Evolutionary conservation across 768 basidiomycete genomes (phyloP).

Genomic region (Mycena polygramma): DNA sequence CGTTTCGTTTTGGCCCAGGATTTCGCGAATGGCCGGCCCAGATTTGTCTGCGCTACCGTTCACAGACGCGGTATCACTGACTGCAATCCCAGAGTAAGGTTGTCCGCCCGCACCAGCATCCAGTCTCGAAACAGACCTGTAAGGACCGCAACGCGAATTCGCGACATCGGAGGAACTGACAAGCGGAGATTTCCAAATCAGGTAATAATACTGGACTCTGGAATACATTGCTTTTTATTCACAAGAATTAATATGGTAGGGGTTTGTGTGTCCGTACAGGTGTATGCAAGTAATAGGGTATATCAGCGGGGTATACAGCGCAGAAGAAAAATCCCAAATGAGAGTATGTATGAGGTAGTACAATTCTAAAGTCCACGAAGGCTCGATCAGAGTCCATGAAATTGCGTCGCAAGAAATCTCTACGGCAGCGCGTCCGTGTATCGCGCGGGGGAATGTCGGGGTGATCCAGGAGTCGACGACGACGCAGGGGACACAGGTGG

Average conservation of each 20-base stretch:
- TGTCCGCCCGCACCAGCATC: not conserved
- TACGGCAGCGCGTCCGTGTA: conserved; percentile 18
- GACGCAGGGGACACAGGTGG: not conserved
- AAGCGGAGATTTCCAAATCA: conserved; percentile 7
- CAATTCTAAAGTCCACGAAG: no score
- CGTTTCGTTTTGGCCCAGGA: conserved; percentile 53
- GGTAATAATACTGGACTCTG: not conserved
- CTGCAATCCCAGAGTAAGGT: conserved; percentile 48
- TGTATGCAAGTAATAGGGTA: not conserved
- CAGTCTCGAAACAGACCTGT: conserved; percentile 36
- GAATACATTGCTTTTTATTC: not conserved
- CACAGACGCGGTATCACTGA: conserved; percentile 79
- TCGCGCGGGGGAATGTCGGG: not conserved
- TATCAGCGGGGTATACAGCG: not conserved
- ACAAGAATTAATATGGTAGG: not conserved
- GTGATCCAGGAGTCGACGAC: not conserved
- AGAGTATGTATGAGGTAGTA: not conserved
- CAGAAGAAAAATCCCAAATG: not conserved
- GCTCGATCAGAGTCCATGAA: not conserved
- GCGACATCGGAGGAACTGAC: conserved; percentile 21
- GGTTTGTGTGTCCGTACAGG: not conserved
- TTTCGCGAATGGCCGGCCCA: conserved; percentile 70
- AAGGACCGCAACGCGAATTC: conserved; percentile 39
- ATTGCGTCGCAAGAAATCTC: not conserved
- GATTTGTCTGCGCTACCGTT: conserved; percentile 69